A percentile compares a stretch with the other conserved stretches of the same genome.
Conservation (phyloP, 768 basidiomycete species). For the Suillus alpinus region DNA sequence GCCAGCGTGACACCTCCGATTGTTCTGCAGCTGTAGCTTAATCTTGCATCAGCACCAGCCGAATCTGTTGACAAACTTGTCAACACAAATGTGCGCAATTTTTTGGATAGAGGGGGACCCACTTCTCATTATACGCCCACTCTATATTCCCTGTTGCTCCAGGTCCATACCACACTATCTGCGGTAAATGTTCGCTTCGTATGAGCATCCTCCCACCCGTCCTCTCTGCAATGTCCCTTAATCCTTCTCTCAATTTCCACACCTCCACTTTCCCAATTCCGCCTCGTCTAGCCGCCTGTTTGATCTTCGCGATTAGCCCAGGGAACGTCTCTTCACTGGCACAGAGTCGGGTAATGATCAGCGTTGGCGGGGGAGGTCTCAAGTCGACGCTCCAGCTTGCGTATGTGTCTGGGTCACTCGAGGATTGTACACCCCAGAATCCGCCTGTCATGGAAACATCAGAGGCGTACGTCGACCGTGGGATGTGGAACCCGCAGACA, state of each 20-base stretch:
- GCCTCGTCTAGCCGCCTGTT: slow-evolving; percentile 32
- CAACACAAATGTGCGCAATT: background rate
- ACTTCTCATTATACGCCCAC: slow-evolving; percentile 54
- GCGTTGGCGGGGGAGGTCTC: slow-evolving; percentile 26
- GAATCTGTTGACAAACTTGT: background rate
- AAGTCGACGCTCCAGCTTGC: slow-evolving; percentile 48
- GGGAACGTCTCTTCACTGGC: slow-evolving; percentile 30
- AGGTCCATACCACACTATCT: slow-evolving; percentile 50
- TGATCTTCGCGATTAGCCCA: slow-evolving; percentile 33
- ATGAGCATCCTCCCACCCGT: slow-evolving; percentile 31
- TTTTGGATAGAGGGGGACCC: slow-evolving; percentile 4
- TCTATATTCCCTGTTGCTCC: slow-evolving; percentile 31
- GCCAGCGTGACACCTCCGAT: background rate
- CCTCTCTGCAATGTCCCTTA: slow-evolving; percentile 25
- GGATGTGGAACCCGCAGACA: slow-evolving; percentile 45
- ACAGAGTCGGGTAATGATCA: slow-evolving; percentile 46
- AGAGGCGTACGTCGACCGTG: slow-evolving; percentile 26
- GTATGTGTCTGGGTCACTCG: slow-evolving; percentile 18
- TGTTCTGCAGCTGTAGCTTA: background rate
- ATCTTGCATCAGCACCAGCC: background rate
- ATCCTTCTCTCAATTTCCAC: slow-evolving; percentile 41
- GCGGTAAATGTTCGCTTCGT: slow-evolving; percentile 39
- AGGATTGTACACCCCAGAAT: slow-evolving; percentile 20
- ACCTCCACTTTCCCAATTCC: slow-evolving; percentile 41
- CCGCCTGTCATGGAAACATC: slow-evolving; percentile 13